Evolutionary conservation across 306 rosid genomes (phyloP), one percentile per base, ranked within the genome.

Genomic region (Vigna mungo): DNA sequence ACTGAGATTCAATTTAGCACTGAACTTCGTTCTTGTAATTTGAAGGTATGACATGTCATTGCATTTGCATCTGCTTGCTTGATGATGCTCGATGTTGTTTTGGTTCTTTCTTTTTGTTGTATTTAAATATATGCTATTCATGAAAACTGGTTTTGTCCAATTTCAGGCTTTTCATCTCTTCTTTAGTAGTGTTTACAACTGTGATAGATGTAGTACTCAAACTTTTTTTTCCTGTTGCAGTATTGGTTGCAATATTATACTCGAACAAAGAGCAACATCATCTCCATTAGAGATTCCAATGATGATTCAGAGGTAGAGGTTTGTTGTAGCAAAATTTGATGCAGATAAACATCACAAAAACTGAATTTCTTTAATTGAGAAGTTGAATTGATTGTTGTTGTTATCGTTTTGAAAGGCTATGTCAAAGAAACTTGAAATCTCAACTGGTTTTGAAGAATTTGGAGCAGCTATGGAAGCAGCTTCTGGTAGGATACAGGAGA

Each of bases 381-480:
- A 46, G 62, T 73, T 41, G 71, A 80, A 48, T 75, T 86, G 75
- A 87, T 60, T 30, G 69, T 54, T 58, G 58, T 77, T 54, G 60
- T 66, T 53, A 78, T 83, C 80, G 81, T 66, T 73, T 80, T 69
- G 52, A 32, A 71, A 88, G 97, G 61, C 71, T 74, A 55, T 62
- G 25, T 72, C 82, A 63, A 92, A 80, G 82, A 82, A 74, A 43
- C 60, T 92, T 55, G 6, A 60, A 7, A 9, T 91, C 71, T 86
- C 81, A 59, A 74, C 88, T 75, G 83, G 82, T 79, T 92, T 96
- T 14, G 88, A 92, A 85, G 90, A 88, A 84, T 78, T 83, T 21
- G 92, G 88, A 52, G 91, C 90, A 52, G 89, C 89, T 41, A 88
- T 75, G 87, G 88, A 86, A 65, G 89, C 65, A 85, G 81, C 92